Conservation (phyloP, 345 rosid species). For the Eucalyptus globulus region DNA sequence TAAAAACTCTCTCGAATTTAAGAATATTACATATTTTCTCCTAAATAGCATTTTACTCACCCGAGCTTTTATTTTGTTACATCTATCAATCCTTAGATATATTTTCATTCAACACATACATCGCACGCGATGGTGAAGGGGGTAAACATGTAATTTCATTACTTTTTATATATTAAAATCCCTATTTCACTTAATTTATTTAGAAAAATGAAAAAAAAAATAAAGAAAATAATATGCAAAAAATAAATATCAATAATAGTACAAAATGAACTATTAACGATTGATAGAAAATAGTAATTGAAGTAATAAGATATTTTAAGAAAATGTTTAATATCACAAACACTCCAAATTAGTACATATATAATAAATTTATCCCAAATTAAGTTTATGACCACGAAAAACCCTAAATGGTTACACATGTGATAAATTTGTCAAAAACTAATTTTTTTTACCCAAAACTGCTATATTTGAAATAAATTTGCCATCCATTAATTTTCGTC, state of each 20-base stretch:
- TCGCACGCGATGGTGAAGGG: not conserved
- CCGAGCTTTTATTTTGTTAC: not conserved
- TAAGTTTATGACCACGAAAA: too few species aligned
- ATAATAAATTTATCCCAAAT: too few species aligned
- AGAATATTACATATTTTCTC: not conserved
- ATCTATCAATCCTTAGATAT: not conserved
- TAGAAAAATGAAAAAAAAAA: not conserved
- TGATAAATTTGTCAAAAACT: too few species aligned
- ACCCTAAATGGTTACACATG: rapidly evolving
- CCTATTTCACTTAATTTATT: not conserved
- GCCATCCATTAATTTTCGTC: rapidly evolving
- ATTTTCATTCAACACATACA: not conserved
- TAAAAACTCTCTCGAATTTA: not conserved
- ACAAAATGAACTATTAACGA: not conserved
- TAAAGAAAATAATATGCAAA: not conserved
- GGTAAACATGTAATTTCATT: not conserved
- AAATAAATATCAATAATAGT: not conserved
- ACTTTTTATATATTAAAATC: not conserved
- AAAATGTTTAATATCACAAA: not conserved
- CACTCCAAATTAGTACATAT: too few species aligned
- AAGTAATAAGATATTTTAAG: not conserved
- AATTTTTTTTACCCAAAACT: too few species aligned
- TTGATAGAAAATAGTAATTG: not conserved
- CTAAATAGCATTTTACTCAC: not conserved
- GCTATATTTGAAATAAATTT: too few species aligned